These are phyloP conservation scores for Metarhizium guizhouense DNA, from an alignment of 2,329 filamentous ascomycete species.

Conservation along the genomic window DNA sequence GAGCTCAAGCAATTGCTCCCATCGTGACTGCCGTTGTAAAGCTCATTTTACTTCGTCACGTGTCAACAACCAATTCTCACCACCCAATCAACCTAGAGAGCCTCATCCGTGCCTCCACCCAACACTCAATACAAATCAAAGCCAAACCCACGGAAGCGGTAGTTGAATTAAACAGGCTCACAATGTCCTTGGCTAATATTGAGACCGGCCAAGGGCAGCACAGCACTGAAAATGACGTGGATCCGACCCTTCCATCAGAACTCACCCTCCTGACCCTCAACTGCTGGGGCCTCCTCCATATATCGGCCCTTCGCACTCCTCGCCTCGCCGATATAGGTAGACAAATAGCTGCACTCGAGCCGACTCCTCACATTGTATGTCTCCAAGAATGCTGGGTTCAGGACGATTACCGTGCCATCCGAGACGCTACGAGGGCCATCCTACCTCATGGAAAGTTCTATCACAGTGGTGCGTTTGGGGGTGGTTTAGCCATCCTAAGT, in stretches of 20 bases:
- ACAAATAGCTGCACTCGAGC: conserved; percentile 59
- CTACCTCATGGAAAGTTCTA: conserved; percentile 94
- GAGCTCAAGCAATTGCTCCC: neutral
- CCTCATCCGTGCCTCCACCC: neutral
- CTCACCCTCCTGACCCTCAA: conserved; percentile 84
- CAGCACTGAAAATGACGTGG: conserved; percentile 11
- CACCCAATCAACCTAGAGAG: neutral
- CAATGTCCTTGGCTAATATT: neutral
- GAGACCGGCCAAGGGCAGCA: neutral
- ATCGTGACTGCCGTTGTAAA: neutral
- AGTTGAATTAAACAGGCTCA: neutral
- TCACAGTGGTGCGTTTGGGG: conserved; percentile 78
- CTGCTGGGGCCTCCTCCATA: conserved; percentile 91
- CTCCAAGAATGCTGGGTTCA: conserved; percentile 93
- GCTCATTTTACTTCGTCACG: conserved; percentile 1
- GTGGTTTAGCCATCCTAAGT: conserved; percentile 79
- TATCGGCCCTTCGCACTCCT: conserved; percentile 68
- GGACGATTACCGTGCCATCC: conserved; percentile 72
- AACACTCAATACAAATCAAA: neutral
- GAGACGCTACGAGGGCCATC: conserved; percentile 59
- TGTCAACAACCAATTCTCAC: neutral
- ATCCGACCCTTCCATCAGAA: conserved; percentile 37
- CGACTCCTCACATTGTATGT: conserved; percentile 76
- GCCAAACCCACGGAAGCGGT: neutral
- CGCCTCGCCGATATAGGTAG: conserved; percentile 78